These are phyloP conservation scores for Fraxinus platypoda DNA, from an alignment of 305 asterid species.

Conservation along the genomic window DNA sequence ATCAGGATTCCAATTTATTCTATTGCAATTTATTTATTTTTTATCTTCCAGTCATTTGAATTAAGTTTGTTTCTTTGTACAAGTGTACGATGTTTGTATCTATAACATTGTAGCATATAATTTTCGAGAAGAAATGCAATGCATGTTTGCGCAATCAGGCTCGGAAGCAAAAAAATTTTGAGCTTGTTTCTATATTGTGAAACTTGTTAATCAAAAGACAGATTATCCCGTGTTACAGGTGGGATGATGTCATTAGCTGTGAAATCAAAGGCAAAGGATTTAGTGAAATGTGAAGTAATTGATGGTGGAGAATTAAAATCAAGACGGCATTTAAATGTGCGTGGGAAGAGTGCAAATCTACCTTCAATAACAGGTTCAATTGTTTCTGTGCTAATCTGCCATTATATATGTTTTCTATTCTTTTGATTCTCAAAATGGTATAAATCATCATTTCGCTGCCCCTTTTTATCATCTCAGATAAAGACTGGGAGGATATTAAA, in stretches of 20 bases:
- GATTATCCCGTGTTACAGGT: conserved; percentile 43
- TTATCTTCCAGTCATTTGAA: conserved; percentile 1
- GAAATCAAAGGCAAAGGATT: conserved; percentile 64
- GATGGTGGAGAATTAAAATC: conserved; percentile 98
- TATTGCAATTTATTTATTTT: not conserved
- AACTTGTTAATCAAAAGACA: conserved; percentile 13
- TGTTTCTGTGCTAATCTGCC: conserved; percentile 8
- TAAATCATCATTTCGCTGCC: conserved; percentile 9
- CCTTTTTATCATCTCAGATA: conserved; percentile 46
- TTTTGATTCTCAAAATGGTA: conserved; percentile 9
- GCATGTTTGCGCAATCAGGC: conserved; percentile 7
- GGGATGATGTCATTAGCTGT: conserved; percentile 98
- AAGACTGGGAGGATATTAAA: conserved; percentile 97
- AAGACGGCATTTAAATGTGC: conserved; percentile 91
- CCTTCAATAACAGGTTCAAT: conserved; percentile 90
- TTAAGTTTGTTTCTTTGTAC: conserved; percentile 10
- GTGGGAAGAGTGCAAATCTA: conserved; percentile 93
- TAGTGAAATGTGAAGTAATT: conserved; percentile 73
- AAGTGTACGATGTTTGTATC: not conserved
- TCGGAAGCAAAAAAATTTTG: not conserved
- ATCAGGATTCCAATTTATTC: not conserved
- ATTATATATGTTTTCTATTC: conserved; percentile 8
- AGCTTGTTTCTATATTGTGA: conserved; percentile 4
- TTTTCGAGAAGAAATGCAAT: conserved; percentile 7
- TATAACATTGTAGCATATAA: conserved; percentile 4